Evolutionary conservation across 1,284 basidiomycete genomes (phyloP), one percentile per base, ranked within the genome.

Genomic region (Marasmius oreades): DNA sequence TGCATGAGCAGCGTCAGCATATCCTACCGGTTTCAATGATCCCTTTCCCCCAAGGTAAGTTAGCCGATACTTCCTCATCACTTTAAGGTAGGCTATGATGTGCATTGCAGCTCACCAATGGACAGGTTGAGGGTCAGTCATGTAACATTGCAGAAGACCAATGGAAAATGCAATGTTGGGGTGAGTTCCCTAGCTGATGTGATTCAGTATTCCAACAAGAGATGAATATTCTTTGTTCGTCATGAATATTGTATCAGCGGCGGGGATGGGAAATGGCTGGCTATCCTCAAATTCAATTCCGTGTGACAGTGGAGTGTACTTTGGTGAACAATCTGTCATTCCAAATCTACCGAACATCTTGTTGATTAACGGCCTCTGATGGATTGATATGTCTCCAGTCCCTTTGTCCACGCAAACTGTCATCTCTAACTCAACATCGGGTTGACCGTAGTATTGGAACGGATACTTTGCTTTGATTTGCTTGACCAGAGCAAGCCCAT

Each of bases 101-200:
- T 70, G 69, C 22, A 67, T 59, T n/a, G 67, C 50, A 0, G 68
- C 67, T 0, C 57, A 56, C 66, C 68, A 71, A 34, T 74, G 73
- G 1, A 54, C 55, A 1, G 58, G 61, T 0, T 66, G 59, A 10
- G 69, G 72, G 39, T 70, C 69, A 0, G 55, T 44, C 1, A 58
- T 53, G 51, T 64, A 70, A 2, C 66, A 59, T 10, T 64, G 58
- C 1, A 74, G 62, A 0, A 66, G 43, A 12, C 63, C 59, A 6
- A 73, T 68, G 0, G 70, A 59, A 45, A 64, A 70, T 0, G 67
- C 57, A 7, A 74, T 54, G 44, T 75, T 67, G 1, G 69, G 68
- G 4, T 68, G 59, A 0, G 69, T 69, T 1, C 60, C 66, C 2
- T 67, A 60, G 7, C 63, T 61, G 1, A 63, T 62, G 53, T 67